Conservation (phyloP, 2,329 filamentous ascomycete genomes). For the Endothia cerciana region DNA sequence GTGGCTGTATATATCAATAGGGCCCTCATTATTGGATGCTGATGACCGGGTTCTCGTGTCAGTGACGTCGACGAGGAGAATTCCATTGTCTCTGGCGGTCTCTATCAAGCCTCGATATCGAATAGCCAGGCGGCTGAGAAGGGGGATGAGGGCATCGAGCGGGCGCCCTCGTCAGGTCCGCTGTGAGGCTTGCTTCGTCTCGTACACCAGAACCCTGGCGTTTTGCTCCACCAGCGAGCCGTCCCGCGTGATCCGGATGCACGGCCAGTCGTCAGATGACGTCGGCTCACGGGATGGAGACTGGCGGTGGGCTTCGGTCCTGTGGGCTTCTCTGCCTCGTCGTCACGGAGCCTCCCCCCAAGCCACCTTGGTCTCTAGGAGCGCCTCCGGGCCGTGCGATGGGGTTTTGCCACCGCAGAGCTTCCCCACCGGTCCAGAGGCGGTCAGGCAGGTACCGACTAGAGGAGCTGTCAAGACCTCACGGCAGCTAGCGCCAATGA, state of each 20-base stretch:
- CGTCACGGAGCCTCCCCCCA: not conserved
- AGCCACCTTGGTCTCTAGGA: not conserved
- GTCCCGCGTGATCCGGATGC: not conserved
- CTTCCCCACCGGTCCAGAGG: not conserved
- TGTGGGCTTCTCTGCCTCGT: not conserved
- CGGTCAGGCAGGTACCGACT: not conserved
- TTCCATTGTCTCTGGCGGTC: not conserved
- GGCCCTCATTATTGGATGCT: not conserved
- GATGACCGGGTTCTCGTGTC: not conserved
- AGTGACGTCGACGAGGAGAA: not conserved
- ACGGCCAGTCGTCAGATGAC: not conserved
- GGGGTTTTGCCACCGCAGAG: not conserved
- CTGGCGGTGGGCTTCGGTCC: not conserved
- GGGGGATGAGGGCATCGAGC: not conserved
- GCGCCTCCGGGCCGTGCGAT: not conserved
- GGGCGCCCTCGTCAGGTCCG: not conserved
- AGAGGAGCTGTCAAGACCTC: not conserved
- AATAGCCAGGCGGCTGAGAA: not conserved
- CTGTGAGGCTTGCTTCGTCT: constrained; percentile 1
- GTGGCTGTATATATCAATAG: constrained; percentile 12
- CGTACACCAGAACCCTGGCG: not conserved
- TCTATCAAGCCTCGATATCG: not conserved
- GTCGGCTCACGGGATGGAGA: not conserved
- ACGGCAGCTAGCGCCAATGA: not conserved
- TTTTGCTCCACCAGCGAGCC: not conserved